Conservation (phyloP, 345 rosid genomes). For the Pistacia integerrima region DNA sequence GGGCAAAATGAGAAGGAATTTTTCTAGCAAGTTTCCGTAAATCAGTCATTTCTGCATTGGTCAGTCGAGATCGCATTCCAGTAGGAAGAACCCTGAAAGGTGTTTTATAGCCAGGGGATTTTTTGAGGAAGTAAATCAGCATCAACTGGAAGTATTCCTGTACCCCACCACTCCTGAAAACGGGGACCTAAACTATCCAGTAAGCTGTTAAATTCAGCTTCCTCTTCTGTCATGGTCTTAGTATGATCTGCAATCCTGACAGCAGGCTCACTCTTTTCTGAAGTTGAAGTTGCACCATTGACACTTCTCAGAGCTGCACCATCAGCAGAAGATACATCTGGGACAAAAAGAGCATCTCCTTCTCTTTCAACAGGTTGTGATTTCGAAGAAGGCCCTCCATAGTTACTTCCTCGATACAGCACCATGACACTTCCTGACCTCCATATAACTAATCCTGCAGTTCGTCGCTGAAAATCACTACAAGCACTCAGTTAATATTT, state of each 20-base stretch:
- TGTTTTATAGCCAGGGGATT: constrained; percentile 83
- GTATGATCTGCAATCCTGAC: constrained; percentile 30
- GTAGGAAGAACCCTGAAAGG: constrained; percentile 97
- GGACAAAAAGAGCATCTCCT: constrained; percentile 63
- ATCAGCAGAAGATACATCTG: constrained; percentile 66
- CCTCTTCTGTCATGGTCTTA: constrained; percentile 74
- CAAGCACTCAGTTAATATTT: constrained; percentile 33
- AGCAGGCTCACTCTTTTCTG: constrained; percentile 41
- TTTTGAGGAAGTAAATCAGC: constrained; percentile 88
- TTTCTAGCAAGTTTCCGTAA: constrained; percentile 83
- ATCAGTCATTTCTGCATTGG: constrained; percentile 96
- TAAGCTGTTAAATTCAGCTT: constrained; percentile 67
- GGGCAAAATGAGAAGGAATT: constrained; percentile 97
- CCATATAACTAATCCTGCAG: constrained; percentile 95
- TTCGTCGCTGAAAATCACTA: constrained; percentile 81
- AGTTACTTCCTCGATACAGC: constrained; percentile 80
- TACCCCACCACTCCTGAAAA: constrained; percentile 98
- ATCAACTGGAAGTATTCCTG: constrained; percentile 93
- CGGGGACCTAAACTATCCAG: constrained; percentile 93
- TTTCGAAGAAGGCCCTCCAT: constrained; percentile 64
- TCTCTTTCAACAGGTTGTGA: constrained; percentile 38
- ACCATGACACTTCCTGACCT: constrained; percentile 98
- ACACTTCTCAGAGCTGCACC: constrained; percentile 27
- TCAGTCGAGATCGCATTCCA: constrained; percentile 87
- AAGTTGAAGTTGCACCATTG: constrained; percentile 28